Percentiles rank a stretch among this genome's conserved stretches.
phyloP scores from a whole-genome alignment of 441 rosid species.

The Populus hybrid region DNA sequence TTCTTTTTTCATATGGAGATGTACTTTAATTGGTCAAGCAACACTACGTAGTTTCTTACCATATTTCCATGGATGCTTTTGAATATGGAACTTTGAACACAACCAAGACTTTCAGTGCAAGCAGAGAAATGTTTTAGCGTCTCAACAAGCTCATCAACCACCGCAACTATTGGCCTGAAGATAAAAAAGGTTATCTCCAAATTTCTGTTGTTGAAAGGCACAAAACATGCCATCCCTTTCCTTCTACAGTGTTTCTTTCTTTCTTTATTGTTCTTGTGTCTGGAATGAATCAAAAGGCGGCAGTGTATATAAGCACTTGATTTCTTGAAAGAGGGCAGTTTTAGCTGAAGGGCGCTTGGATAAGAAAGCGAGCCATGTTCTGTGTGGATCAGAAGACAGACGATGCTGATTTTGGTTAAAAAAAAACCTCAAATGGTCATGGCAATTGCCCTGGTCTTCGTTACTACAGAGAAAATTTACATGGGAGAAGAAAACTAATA shows the following conservation, averaged over 20 bases:
- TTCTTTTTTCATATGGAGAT: too few species aligned
- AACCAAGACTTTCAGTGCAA: constrained; percentile 42
- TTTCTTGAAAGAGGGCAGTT: too few species aligned
- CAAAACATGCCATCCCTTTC: constrained; percentile 39
- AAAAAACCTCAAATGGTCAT: neutral
- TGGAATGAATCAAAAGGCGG: neutral
- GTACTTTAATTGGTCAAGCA: neutral
- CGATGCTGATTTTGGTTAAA: neutral
- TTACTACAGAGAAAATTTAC: neutral
- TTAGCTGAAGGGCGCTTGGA: neutral
- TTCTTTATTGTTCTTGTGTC: neutral
- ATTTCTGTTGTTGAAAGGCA: constrained; percentile 49
- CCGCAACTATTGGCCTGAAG: constrained; percentile 40
- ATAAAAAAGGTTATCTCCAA: constrained; percentile 40
- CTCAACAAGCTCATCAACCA: constrained; percentile 43
- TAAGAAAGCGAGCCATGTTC: neutral
- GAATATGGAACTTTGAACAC: constrained; percentile 52
- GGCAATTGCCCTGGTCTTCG: constrained; percentile 5
- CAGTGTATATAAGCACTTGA: too few species aligned
- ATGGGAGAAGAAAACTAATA: neutral
- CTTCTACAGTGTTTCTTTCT: too few species aligned
- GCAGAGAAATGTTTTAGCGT: constrained; percentile 35
- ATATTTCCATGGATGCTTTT: constrained; percentile 65
- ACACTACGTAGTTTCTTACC: constrained; percentile 23
- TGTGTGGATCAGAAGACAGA: neutral